These are phyloP conservation scores for Geosmithia morbida DNA, from an alignment of 2,329 filamentous ascomycete genomes.

Conservation along the genomic window DNA sequence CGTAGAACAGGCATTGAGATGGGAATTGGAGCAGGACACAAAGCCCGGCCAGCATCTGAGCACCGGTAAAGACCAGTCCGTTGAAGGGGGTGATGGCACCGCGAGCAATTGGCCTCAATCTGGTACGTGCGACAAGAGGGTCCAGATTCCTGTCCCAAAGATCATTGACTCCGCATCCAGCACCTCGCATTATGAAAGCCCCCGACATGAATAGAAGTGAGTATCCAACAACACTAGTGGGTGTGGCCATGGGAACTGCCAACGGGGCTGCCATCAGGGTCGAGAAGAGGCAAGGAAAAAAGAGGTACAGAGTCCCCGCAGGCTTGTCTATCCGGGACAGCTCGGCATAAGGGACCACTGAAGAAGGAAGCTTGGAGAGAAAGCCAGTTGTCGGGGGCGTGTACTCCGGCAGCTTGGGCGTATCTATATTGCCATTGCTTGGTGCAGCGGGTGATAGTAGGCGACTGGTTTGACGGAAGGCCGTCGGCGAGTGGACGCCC, in stretches of 20 bases:
- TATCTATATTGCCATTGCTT: background rate
- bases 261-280: conserved; percentile 67
- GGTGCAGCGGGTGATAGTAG: background rate
- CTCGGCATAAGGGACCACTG: conserved; percentile 70
- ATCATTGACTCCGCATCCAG: conserved; percentile 82
- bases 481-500: background rate
- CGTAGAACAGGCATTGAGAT: conserved; percentile 59
- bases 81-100: conserved; percentile 58
- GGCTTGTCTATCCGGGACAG: conserved; percentile 72
- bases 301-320: conserved; percentile 70
- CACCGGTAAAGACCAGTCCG: conserved; percentile 61
- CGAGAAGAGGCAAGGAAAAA: conserved; percentile 74
- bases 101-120: conserved; percentile 66
- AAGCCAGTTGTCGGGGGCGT: conserved; percentile 57
- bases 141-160: conserved; percentile 83
- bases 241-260: conserved; percentile 42
- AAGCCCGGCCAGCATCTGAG: conserved; percentile 59
- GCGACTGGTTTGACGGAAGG: conserved; percentile 1
- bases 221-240: conserved; percentile 48
- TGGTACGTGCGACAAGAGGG: conserved; percentile 61
- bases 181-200: conserved; percentile 73
- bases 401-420: conserved; percentile 27
- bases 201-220: conserved; percentile 59
- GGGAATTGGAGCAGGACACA: conserved; percentile 67
- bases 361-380: conserved; percentile 51